Conservation (phyloP, 2,329 filamentous ascomycete species). For the Arthrobotrys conoides region DNA sequence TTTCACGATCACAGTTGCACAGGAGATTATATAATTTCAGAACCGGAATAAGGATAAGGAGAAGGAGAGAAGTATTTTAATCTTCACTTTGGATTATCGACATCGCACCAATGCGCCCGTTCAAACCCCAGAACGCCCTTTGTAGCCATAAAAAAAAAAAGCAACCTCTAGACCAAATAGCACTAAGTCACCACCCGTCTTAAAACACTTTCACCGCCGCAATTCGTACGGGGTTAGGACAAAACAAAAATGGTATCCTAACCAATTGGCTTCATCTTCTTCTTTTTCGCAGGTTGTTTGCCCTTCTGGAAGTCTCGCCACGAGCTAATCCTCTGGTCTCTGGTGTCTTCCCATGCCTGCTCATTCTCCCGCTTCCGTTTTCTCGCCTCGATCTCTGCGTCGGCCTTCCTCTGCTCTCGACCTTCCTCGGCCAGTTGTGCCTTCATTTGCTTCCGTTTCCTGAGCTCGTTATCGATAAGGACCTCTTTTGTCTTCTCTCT, state of each 20-base stretch:
- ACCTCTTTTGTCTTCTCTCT: slow-evolving; percentile 90
- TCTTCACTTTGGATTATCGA: not conserved
- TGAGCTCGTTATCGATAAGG: slow-evolving; percentile 90
- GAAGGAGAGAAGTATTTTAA: not conserved
- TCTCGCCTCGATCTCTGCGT: slow-evolving; percentile 84
- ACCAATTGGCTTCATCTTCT: slow-evolving; percentile 72
- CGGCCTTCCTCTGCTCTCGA: slow-evolving; percentile 84
- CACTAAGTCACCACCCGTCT: slow-evolving; percentile 10
- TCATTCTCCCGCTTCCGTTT: slow-evolving; percentile 93
- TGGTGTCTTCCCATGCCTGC: slow-evolving; percentile 92
- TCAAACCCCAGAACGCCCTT: slow-evolving; percentile 42
- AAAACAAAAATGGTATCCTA: slow-evolving; percentile 64
- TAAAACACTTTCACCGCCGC: not conserved
- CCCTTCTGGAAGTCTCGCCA: slow-evolving; percentile 92
- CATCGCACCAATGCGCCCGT: slow-evolving; percentile 22
- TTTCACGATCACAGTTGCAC: slow-evolving; percentile 23
- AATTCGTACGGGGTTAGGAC: not conserved
- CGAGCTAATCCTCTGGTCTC: slow-evolving; percentile 90
- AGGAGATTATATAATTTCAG: slow-evolving; percentile 34
- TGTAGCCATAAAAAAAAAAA: slow-evolving; percentile 17
- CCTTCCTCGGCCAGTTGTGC: slow-evolving; percentile 98
- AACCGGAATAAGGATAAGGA: not conserved
- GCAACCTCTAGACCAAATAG: slow-evolving; percentile 41
- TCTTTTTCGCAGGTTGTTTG: slow-evolving; percentile 73
- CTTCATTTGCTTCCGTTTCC: slow-evolving; percentile 86